Base-by-base conservation (phyloP, 257 asterid genomes). In the Primulina huaijiensis region DNA sequence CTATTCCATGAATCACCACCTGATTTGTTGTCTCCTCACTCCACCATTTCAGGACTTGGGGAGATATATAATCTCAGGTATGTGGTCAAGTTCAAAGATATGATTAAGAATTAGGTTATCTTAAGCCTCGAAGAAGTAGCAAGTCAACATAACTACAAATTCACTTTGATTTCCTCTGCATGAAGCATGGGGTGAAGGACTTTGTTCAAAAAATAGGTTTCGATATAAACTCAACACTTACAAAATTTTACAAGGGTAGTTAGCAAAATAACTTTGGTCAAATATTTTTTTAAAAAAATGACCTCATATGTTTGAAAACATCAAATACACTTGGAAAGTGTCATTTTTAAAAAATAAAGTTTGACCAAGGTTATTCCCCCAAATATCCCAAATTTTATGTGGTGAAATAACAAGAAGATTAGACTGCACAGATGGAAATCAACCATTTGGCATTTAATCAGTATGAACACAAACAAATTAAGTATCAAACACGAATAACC, bases 401-500 rank as follows among this genome's bases (percentile, higher is more conserved):
- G 60, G 40, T 20, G 31, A 35, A n/a, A 25, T 5, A 67, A 69
- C 16, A 50, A 2, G 2, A 50, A 27, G 31, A 7, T 9, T 7
- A 37, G 3, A 65, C 34, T 46, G 53, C 29, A 62, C 2, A 8
- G 16, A 62, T 50, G 43, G 35, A 50, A 8, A 50, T 50, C 70
- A 16, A 72, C 35, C 35, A 21, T 65, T 43, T 21, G 31, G 16
- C 8, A 5, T 25, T 11, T 9, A 6, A 12, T 14, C n/a, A 34
- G 37, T 61, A 35, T 35, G 46, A 68, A 33, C 2, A 68, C 59
- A 58, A 37, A 64, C 14, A 69, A 46, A 43, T n/a, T 6, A 30
- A 29, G 27, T 38, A 57, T 29, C 46, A 9, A 10, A 11, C 25
- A 53, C 0, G 20, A 50, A 16, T 11, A 43, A 57, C 50, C 37